phyloP scores from a whole-genome alignment of 78 protist species.

The Bodo saltans region DNA sequence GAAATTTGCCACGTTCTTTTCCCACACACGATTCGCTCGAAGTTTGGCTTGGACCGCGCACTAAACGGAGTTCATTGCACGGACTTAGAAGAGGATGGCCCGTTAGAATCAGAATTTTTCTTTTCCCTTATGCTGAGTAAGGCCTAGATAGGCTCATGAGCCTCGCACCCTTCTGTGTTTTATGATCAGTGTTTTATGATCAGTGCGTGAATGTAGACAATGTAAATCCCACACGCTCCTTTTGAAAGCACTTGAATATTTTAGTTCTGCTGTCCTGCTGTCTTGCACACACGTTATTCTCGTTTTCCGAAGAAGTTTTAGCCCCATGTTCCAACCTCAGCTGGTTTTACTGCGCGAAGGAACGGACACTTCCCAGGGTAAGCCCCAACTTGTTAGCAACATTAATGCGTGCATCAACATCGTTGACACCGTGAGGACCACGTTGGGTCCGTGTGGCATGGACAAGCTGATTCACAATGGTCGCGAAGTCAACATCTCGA shows the following conservation, averaged over 20 bases:
- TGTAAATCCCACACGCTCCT: neutral
- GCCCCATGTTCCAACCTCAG: slow-evolving; percentile 49
- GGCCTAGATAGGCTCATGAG: too few species aligned
- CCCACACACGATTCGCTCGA: slow-evolving; percentile 54
- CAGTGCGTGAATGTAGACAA: too few species aligned
- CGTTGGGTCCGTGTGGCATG: slow-evolving; percentile 84
- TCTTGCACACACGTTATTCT: too few species aligned
- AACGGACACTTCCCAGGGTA: slow-evolving; percentile 98
- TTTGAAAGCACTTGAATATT: neutral
- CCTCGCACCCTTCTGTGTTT: too few species aligned
- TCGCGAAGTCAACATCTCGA: slow-evolving; percentile 82
- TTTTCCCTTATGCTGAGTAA: slow-evolving; percentile 2
- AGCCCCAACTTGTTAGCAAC: slow-evolving; percentile 91
- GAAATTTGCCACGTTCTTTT: slow-evolving; percentile 47
- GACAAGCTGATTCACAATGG: slow-evolving; percentile 66
- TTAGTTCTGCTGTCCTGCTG: too few species aligned
- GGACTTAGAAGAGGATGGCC: slow-evolving; percentile 63
- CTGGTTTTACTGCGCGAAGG: slow-evolving; percentile 97
- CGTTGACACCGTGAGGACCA: slow-evolving; percentile 65
- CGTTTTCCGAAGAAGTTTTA: too few species aligned
- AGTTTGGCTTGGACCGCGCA: slow-evolving; percentile 39
- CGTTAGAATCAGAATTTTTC: slow-evolving; percentile 47
- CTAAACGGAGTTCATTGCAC: slow-evolving; percentile 73
- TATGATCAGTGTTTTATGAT: too few species aligned
- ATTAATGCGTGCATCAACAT: slow-evolving; percentile 92